Conservation (phyloP, 2,329 filamentous ascomycete genomes). For the Fusarium albosuccineum region DNA sequence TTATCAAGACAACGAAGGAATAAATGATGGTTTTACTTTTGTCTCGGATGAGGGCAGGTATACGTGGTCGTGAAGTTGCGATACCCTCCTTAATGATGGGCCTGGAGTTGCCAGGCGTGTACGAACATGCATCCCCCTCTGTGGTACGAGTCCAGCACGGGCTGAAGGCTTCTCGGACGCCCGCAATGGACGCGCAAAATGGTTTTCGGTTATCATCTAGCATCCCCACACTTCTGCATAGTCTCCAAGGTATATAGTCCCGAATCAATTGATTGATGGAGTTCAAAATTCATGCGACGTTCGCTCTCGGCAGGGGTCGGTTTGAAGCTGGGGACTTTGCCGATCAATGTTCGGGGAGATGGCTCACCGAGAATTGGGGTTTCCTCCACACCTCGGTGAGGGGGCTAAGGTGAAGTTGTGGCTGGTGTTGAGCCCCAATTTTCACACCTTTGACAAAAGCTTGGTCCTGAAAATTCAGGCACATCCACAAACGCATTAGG, state of each 20-base stretch:
- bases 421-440: slow-evolving; percentile 3
- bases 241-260: slow-evolving; percentile 36
- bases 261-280: slow-evolving; percentile 42
- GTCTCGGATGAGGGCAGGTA: slow-evolving; percentile 31
- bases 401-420: slow-evolving; percentile 20
- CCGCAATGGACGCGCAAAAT: slow-evolving; percentile 31
- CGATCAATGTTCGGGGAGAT: slow-evolving; percentile 28
- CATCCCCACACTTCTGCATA: slow-evolving; percentile 42
- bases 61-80: slow-evolving; percentile 42
- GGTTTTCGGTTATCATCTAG: slow-evolving; percentile 32
- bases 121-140: slow-evolving; percentile 46
- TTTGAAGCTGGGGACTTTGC: slow-evolving; percentile 14
- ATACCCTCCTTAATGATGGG: slow-evolving; percentile 50
- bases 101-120: slow-evolving; percentile 45
- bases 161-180: slow-evolving; percentile 28
- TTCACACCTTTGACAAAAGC: slow-evolving; percentile 8
- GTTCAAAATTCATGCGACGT: slow-evolving; percentile 10
- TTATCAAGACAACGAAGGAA: slow-evolving; percentile 63
- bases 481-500: slow-evolving; percentile 47
- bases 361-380: slow-evolving; percentile 14
- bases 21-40: slow-evolving; percentile 24
- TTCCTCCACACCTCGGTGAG: slow-evolving; percentile 21
- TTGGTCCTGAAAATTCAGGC: slow-evolving; percentile 42
- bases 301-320: slow-evolving; percentile 5
- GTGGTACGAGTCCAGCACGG: slow-evolving; percentile 40